Base-by-base conservation (phyloP, 805 yeast species). In the Wickerhamiella hasegawae region DNA sequence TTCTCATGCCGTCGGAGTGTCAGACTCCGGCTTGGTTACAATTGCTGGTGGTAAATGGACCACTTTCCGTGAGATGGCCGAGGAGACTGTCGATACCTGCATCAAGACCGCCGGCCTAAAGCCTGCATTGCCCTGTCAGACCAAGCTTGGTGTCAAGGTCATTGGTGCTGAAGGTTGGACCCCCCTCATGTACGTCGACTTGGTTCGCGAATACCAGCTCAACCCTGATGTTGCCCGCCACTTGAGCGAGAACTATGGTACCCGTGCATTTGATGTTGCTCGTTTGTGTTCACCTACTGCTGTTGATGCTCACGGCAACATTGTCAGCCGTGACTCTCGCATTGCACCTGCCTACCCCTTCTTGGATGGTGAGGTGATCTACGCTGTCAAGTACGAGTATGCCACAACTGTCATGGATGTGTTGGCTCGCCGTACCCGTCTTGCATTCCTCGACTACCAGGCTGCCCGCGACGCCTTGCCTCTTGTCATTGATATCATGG, bases 1-100 rank as follows among this genome's bases (percentile, higher is more conserved):
- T 63, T 78, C 81, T 46, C 97, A 85, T 59, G 65, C 85, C 48
- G 68, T 85, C 36, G 69, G 77, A 49, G 66, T 71, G 21, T 70
- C 92, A 23, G 73, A 66, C 39, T 66, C 78, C 37, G 90, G 87
- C 18, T 68, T 85, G 46, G 66, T 85, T 27, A 85, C 97, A 27
- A 79, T 85, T 45, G 76, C 93, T 15, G 97, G 96, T 51, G 97
- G 97, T 57, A 85, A 85, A 63, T 85, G 97, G 97, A 85, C 97
- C 36, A 85, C 97, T 25, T 87, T 85, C 65, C 71, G 96, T 63
- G 93, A 83, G 63, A 85, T 85, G 96, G 94, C 96, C 17, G 76
- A 85, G 62, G 94, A 87, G 62, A 81, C 94, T 31, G 75, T 85
- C 32, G 76, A 81, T 56, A 72, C 71, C 46, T 73, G 79, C 36